A percentile compares a stretch with the other conserved stretches of the same genome.
These are phyloP conservation scores for Comarum palustre DNA, from an alignment of 306 rosid species.

Conservation along the genomic window DNA sequence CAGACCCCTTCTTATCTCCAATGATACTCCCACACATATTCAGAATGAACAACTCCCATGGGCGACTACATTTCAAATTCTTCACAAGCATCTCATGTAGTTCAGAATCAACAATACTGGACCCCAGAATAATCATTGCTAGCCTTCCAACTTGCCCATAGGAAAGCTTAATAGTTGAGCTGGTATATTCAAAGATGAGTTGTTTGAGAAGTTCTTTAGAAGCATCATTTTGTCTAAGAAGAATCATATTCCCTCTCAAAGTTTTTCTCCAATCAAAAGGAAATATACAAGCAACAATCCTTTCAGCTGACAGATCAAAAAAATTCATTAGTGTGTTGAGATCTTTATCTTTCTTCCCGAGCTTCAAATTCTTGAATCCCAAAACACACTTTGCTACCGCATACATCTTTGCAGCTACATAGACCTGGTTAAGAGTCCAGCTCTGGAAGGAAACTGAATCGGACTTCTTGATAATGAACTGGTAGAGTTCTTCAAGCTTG, in stretches of 20 bases:
- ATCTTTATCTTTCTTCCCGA: not conserved
- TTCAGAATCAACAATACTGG: slow-evolving; percentile 20
- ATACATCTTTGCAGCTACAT: slow-evolving; percentile 13
- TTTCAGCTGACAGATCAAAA: slow-evolving; percentile 21
- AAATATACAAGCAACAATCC: slow-evolving; percentile 23
- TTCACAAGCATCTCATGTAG: not conserved
- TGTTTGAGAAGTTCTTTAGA: slow-evolving; percentile 29
- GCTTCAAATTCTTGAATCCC: slow-evolving; percentile 5
- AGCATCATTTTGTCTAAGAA: slow-evolving; percentile 33
- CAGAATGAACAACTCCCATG: slow-evolving; percentile 39
- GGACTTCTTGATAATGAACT: not conserved
- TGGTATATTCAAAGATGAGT: slow-evolving; percentile 24
- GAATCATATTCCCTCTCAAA: slow-evolving; percentile 34
- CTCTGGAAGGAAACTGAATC: slow-evolving; percentile 13
- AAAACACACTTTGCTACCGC: not conserved
- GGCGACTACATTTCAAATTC: slow-evolving; percentile 14
- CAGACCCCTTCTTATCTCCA: not conserved
- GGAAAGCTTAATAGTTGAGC: slow-evolving; percentile 17
- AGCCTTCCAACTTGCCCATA: slow-evolving; percentile 49
- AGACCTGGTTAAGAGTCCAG: not conserved
- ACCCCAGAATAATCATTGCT: slow-evolving; percentile 42
- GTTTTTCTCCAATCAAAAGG: slow-evolving; percentile 39
- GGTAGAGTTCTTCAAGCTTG: slow-evolving; percentile 32
- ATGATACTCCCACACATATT: not conserved
- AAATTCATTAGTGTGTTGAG: not conserved